A percentile compares a stretch with the other conserved stretches of the same genome.
Conservation (phyloP, 306 rosid genomes). For the Dicorynia guianensis region DNA sequence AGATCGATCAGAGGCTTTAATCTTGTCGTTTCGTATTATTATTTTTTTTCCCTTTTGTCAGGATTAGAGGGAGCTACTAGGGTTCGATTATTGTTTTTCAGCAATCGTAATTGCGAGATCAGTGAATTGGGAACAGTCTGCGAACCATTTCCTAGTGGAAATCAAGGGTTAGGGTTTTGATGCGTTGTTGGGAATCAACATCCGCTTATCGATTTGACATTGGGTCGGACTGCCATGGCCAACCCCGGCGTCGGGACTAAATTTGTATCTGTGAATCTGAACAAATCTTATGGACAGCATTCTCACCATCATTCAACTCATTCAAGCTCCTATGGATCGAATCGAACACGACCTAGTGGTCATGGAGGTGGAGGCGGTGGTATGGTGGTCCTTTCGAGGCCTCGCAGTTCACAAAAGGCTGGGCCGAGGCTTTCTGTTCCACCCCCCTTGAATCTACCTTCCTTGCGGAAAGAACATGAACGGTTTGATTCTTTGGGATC, state of each 20-base stretch:
- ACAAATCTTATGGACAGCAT: conserved; percentile 73
- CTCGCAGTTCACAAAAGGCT: conserved; percentile 89
- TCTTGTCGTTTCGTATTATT: neutral
- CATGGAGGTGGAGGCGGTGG: conserved; percentile 61
- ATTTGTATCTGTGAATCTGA: conserved; percentile 71
- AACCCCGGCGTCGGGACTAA: conserved; percentile 70
- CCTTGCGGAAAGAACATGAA: conserved; percentile 88
- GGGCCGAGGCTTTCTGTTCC: conserved; percentile 96
- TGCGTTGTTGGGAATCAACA: conserved; percentile 53
- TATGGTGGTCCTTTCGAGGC: conserved; percentile 82
- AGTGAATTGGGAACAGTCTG: conserved; percentile 25
- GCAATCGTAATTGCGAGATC: conserved; percentile 40
- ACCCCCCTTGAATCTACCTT: conserved; percentile 98
- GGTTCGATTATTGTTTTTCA: conserved; percentile 9
- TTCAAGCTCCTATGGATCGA: conserved; percentile 52
- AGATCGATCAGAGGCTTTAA: conserved; percentile 18
- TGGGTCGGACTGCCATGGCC: conserved; percentile 60
- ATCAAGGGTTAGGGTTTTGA: conserved; percentile 47
- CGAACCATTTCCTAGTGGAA: conserved; percentile 39
- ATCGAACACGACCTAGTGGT: conserved; percentile 49
- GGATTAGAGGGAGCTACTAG: conserved; percentile 46
- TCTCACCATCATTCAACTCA: conserved; percentile 50
- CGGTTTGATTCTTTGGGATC: conserved; percentile 82
- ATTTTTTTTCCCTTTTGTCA: conserved; percentile 33
- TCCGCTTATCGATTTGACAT: conserved; percentile 48